These are phyloP conservation scores for Neurospora crassa DNA, from an alignment of 2,329 filamentous ascomycete species.

Conservation along the genomic window DNA sequence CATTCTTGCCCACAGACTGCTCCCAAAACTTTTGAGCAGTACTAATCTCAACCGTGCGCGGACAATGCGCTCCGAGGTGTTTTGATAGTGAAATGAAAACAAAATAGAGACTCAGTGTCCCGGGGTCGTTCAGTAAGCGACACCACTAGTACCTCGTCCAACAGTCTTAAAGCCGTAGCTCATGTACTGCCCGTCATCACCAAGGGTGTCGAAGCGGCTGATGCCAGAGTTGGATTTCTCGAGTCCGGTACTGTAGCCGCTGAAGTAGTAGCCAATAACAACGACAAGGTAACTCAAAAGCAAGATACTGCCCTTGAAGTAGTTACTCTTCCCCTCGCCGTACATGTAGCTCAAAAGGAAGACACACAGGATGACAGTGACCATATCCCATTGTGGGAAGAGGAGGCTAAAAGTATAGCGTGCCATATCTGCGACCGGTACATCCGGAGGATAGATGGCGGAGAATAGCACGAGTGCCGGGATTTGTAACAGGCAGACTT, in stretches of 20 bases:
- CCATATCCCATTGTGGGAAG: slow-evolving; percentile 99
- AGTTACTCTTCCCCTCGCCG: slow-evolving; percentile 98
- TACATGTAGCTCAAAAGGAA: slow-evolving; percentile 97
- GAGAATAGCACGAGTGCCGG: slow-evolving; percentile 89
- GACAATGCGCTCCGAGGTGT: not conserved
- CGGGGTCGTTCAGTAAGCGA: slow-evolving; percentile 20
- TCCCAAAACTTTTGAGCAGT: not conserved
- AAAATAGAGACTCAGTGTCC: slow-evolving; percentile 1
- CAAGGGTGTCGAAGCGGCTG: slow-evolving; percentile 45
- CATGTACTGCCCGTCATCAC: slow-evolving; percentile 38
- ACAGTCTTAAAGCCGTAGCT: slow-evolving; percentile 41
- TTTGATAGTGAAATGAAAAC: not conserved
- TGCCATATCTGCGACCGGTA: slow-evolving; percentile 31
- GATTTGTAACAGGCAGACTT: slow-evolving; percentile 91
- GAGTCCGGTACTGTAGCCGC: slow-evolving; percentile 37
- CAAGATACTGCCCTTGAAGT: slow-evolving; percentile 97
- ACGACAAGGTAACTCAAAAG: slow-evolving; percentile 90
- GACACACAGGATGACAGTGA: slow-evolving; percentile 90
- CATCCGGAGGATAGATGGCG: slow-evolving; percentile 48
- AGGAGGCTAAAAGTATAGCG: slow-evolving; percentile 73
- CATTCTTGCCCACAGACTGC: not conserved
- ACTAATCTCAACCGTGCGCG: not conserved
- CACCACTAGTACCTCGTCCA: slow-evolving; percentile 34
- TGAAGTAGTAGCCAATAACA: slow-evolving; percentile 83
- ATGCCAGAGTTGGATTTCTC: slow-evolving; percentile 30